These are phyloP conservation scores for Hyphodiscus sp. DNA, from an alignment of 2,329 filamentous ascomycete genomes.

Conservation along the genomic window DNA sequence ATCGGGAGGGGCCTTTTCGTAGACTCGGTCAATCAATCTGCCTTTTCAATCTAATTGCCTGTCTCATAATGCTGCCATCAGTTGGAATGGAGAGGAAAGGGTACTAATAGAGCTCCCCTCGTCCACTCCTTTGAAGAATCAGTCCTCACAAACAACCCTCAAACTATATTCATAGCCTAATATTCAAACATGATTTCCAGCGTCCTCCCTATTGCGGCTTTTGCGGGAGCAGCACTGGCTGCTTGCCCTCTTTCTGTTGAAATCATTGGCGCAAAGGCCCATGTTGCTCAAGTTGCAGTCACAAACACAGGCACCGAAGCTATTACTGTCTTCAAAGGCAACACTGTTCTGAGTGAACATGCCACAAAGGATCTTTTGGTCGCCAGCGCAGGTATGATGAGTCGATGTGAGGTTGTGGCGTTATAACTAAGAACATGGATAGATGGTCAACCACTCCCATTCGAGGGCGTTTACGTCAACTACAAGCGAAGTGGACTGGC, in stretches of 20 bases:
- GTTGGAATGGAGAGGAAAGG: too few species aligned
- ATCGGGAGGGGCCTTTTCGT: too few species aligned
- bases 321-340: slow-evolving; percentile 22
- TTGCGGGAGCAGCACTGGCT: slow-evolving; percentile 18
- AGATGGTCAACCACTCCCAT: slow-evolving; percentile 17
- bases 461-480: slow-evolving; percentile 20
- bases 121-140: too few species aligned
- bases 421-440: slow-evolving; percentile 1
- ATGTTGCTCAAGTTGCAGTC: slow-evolving; percentile 18
- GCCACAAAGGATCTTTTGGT: slow-evolving; percentile 19
- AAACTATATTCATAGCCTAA: too few species aligned
- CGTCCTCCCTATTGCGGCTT: slow-evolving; percentile 15
- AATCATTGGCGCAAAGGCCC: slow-evolving; percentile 12
- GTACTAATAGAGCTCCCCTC: too few species aligned
- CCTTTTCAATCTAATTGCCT: too few species aligned
- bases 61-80: too few species aligned
- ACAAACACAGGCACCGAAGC: slow-evolving; percentile 20
- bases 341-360: slow-evolving; percentile 20
- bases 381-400: slow-evolving; percentile 12
- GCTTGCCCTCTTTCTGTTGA: slow-evolving; percentile 21
- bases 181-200: slow-evolving; percentile 17
- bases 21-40: too few species aligned
- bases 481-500: slow-evolving; percentile 16
- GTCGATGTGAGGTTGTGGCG: not conserved
- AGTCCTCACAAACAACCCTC: too few species aligned